Percentiles rank a stretch among this genome's conserved stretches.
Evolutionary conservation across 2,329 filamentous ascomycete genomes (phyloP).

Genomic region (Colletotrichum incanum): DNA sequence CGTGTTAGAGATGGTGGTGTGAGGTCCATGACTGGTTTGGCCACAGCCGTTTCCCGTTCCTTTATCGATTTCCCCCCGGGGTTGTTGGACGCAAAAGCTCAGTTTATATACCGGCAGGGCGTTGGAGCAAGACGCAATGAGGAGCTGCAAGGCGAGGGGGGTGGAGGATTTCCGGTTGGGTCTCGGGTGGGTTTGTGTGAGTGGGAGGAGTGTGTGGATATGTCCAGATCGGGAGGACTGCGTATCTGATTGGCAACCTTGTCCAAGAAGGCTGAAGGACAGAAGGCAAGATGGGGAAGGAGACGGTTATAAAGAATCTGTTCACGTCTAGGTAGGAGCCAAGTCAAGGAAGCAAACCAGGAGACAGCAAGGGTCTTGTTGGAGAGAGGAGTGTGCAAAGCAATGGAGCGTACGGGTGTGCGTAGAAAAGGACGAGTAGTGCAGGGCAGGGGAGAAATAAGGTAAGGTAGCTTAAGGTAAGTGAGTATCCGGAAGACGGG

Average conservation of each 20-base stretch:
- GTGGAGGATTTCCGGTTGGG: conserved; percentile 28
- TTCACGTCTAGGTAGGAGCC: conserved; percentile 3
- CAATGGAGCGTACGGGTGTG: conserved; percentile 10
- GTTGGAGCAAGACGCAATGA: conserved; percentile 32
- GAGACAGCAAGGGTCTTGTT: conserved; percentile 8
- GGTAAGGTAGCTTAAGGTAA: conserved; percentile 12
- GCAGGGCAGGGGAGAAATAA: conserved; percentile 10
- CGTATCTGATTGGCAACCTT: conserved; percentile 39
- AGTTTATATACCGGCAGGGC: conserved; percentile 39
- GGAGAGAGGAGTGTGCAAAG: conserved; percentile 13
- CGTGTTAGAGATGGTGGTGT: conserved; percentile 64
- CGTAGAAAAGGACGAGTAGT: conserved; percentile 6
- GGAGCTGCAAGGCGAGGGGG: conserved; percentile 12
- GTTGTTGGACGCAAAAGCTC: conserved; percentile 35
- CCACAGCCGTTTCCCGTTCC: conserved; percentile 22
- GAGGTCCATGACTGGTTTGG: conserved; percentile 61
- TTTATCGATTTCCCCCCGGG: conserved; percentile 23
- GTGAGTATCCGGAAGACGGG: conserved; percentile 14
- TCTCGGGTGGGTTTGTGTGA: conserved; percentile 27
- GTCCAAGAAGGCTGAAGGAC: conserved; percentile 36
- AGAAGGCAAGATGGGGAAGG: conserved; percentile 31
- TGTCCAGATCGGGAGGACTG: conserved; percentile 19
- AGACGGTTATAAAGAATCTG: conserved; percentile 27
- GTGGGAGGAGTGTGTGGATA: conserved; percentile 41
- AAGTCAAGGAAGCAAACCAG: conserved; percentile 26